Evolutionary conservation across 352 stramenopile species (phyloP).

Genomic region (Globisporangium sylvaticum): DNA sequence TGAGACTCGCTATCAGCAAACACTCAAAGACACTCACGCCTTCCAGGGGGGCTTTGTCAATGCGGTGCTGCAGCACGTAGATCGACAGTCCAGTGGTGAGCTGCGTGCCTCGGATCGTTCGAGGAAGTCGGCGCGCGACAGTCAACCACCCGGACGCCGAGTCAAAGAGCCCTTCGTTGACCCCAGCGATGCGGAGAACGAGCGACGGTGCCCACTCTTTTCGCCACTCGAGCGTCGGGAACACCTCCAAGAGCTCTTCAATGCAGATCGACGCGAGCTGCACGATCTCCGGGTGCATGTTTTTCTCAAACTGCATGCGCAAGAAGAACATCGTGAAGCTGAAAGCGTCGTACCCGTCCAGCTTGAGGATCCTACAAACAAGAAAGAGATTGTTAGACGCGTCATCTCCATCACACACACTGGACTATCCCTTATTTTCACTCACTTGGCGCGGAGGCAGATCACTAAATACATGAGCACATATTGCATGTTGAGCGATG

Average conservation of each 20-base stretch:
- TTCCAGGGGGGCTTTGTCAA: conserved; percentile 53
- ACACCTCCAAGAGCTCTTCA: conserved; percentile 75
- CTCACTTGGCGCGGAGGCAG: conserved; percentile 55
- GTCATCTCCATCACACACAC: not conserved
- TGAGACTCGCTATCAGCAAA: not conserved
- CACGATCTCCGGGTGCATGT: conserved; percentile 72
- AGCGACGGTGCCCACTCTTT: conserved; percentile 73
- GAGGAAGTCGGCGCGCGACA: conserved; percentile 65
- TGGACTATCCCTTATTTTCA: no score
- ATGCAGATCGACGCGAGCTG: conserved; percentile 76
- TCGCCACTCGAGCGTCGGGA: conserved; percentile 62
- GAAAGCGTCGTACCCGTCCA: conserved; percentile 77
- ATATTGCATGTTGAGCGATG: conserved; percentile 78
- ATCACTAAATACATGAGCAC: conserved; percentile 76
- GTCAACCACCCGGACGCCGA: conserved; percentile 69
- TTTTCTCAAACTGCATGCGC: conserved; percentile 78
- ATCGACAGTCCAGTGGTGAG: conserved; percentile 71
- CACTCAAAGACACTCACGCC: conserved; percentile 22
- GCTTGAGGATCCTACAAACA: conserved; percentile 29
- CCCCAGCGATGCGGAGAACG: conserved; percentile 71
- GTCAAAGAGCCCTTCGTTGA: conserved; percentile 76
- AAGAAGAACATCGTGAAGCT: conserved; percentile 86
- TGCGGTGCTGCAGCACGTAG: conserved; percentile 80
- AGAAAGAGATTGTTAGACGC: not conserved
- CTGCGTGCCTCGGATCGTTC: conserved; percentile 67